A percentile compares a stretch with the other conserved stretches of the same genome.
Evolutionary conservation across 768 basidiomycete genomes (phyloP).

Genomic region (Suillus paluster): DNA sequence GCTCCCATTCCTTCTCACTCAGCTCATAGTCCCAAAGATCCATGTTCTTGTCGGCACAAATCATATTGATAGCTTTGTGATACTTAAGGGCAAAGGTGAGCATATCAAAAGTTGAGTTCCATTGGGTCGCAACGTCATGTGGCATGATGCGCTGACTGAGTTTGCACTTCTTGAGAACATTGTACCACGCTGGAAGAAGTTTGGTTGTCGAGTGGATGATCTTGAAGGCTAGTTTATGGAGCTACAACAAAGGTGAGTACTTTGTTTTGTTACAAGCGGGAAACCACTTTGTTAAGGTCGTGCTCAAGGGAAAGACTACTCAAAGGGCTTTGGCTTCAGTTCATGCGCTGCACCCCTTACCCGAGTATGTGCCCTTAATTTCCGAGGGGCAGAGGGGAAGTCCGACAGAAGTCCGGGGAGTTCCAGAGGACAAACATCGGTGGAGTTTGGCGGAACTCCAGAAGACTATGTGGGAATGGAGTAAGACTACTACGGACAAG

Average conservation of each 20-base stretch:
- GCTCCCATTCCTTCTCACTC: conserved; percentile 17
- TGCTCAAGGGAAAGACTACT: no score
- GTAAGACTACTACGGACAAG: no score
- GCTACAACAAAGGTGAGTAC: conserved; percentile 14
- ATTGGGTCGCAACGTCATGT: not conserved
- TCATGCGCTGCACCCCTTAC: no score
- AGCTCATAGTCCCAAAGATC: conserved; percentile 21
- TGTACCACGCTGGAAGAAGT: conserved; percentile 23
- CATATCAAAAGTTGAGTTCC: conserved; percentile 14
- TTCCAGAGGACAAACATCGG: no score
- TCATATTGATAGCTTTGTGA: conserved; percentile 21
- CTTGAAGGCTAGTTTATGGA: conserved; percentile 23
- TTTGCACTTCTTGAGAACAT: not conserved
- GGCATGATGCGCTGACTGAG: conserved; percentile 15
- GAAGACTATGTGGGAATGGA: no score
- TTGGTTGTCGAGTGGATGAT: conserved; percentile 29
- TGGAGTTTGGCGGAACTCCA: no score
- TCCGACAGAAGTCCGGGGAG: no score
- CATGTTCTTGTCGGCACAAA: conserved; percentile 31
- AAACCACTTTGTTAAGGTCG: no score
- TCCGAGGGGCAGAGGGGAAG: no score
- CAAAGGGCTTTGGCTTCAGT: no score
- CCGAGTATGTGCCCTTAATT: no score
- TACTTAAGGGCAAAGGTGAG: conserved; percentile 29
- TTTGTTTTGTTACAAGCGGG: not conserved